Base-by-base conservation (phyloP, 805 yeast species). In the Hyphopichia homilentoma region DNA sequence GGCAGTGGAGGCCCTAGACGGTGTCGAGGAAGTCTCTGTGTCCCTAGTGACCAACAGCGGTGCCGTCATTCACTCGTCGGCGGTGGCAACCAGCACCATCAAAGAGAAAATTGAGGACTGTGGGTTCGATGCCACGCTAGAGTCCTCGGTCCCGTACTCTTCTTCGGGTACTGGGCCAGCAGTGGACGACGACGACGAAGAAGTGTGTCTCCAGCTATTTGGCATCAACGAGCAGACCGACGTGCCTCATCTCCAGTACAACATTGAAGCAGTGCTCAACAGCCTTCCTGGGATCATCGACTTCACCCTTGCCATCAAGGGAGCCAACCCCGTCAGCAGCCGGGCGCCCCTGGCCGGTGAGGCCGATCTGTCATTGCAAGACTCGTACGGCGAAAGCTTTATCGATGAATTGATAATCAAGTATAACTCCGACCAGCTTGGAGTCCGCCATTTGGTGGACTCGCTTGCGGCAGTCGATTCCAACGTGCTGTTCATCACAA, bases 1-100 rank as follows among this genome's bases (percentile, higher is more conserved):
- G n/a, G 78, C 76, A 1, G 45, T 84, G 14, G 54, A 62, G 31
- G 48, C 50, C 1, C 34, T 77, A 6, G 58, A 61, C 1, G 84
- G 82, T 1, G 81, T 85, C 2, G 29, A 47, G 1, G 44, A 56
- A 3, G 85, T 70, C 1, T 65, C 70, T 2, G 81, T 88, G 2
- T 82, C 95, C 4, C 65, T 85, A 16, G 59, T 84, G 5, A 85
- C 95, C 0, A 88, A 83, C 41, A 73, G 75, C 25, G 95, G 87
- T 2, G 49, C 55, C 12, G 71, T 85, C 4, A 52, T 45, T 8
- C 86, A 78, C 47, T 59, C 58, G 27, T 39, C 57, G 4, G 23
- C 27, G 2, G 30, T 50, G 13, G 30, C 48, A 2, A 30, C 30
- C 1, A 32, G 33, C n/a, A 31, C 45, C 14, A 44, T 48, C 11